Conservation (phyloP, 2,329 filamentous ascomycete genomes). For the Beauveria scarabaeidicola region DNA sequence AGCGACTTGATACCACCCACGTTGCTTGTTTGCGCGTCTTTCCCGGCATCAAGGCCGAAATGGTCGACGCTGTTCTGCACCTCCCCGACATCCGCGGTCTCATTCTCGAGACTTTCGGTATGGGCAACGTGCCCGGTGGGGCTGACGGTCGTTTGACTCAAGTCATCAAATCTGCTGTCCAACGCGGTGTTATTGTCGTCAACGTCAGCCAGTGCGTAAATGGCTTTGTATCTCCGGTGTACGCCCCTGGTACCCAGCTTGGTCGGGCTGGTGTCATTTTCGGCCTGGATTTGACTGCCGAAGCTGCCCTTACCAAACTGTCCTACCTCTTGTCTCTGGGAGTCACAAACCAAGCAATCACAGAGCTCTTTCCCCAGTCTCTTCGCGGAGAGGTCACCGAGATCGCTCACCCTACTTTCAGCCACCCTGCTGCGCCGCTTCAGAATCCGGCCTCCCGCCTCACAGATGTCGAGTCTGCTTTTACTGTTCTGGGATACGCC, state of each 20-base stretch:
- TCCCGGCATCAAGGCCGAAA: constrained; percentile 86
- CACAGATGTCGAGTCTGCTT: constrained; percentile 47
- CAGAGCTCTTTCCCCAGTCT: constrained; percentile 61
- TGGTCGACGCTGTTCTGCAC: constrained; percentile 77
- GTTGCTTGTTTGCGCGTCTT: constrained; percentile 86
- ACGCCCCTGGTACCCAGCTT: constrained; percentile 67
- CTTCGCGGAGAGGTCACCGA: constrained; percentile 83
- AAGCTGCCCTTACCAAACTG: constrained; percentile 85
- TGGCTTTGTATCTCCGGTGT: constrained; percentile 69
- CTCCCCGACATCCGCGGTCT: constrained; percentile 71
- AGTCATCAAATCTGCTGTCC: constrained; percentile 68
- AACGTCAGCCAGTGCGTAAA: constrained; percentile 85
- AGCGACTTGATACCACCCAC: constrained; percentile 73
- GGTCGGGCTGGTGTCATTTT: constrained; percentile 81
- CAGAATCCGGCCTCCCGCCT: constrained; percentile 35
- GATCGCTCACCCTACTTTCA: constrained; percentile 61
- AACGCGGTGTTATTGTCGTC: constrained; percentile 75
- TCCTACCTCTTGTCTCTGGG: constrained; percentile 69
- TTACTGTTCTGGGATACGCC: constrained; percentile 64
- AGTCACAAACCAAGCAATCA: constrained; percentile 57
- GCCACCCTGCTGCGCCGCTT: constrained; percentile 55
- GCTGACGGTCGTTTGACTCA: constrained; percentile 70
- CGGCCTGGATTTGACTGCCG: constrained; percentile 79
- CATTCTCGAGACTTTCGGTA: constrained; percentile 85
- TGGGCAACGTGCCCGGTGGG: constrained; percentile 82